Conservation (phyloP, 495 filamentous ascomycete genomes). For the Stereocaulon alpinum region DNA sequence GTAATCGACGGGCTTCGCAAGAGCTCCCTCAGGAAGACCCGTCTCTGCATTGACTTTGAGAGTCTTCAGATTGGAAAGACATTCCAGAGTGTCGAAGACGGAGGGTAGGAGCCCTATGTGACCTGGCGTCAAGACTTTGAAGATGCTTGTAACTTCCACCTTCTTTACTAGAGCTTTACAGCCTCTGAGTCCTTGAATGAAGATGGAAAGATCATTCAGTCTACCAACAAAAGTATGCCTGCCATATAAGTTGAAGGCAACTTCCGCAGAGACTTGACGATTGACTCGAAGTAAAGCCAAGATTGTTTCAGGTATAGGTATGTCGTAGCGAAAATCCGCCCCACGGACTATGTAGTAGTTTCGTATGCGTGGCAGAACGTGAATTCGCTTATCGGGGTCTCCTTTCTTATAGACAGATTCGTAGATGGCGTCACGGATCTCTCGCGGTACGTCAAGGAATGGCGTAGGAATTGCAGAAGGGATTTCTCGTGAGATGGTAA, state of each 20-base stretch:
- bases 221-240: neutral
- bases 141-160: neutral
- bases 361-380: neutral
- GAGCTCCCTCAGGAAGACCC: no score
- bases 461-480: neutral
- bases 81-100: no score
- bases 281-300: conserved; percentile 6
- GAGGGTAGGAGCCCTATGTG: no score
- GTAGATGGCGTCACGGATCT: neutral
- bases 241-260: neutral
- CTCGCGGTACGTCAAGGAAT: neutral
- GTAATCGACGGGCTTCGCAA: no score
- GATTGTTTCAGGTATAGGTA: no score
- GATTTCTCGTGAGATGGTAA: neutral
- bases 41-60: no score
- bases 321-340: neutral
- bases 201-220: neutral
- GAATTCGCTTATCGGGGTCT: neutral
- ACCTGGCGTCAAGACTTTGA: no score
- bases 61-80: no score
- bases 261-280: conserved; percentile 1
- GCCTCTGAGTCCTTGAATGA: neutral
- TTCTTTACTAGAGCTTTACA: neutral
- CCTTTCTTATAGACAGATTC: neutral
- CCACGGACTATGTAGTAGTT: no score